phyloP scores from a whole-genome alignment of 2,329 filamentous ascomycete genomes.

The Aspergillus sp. region DNA sequence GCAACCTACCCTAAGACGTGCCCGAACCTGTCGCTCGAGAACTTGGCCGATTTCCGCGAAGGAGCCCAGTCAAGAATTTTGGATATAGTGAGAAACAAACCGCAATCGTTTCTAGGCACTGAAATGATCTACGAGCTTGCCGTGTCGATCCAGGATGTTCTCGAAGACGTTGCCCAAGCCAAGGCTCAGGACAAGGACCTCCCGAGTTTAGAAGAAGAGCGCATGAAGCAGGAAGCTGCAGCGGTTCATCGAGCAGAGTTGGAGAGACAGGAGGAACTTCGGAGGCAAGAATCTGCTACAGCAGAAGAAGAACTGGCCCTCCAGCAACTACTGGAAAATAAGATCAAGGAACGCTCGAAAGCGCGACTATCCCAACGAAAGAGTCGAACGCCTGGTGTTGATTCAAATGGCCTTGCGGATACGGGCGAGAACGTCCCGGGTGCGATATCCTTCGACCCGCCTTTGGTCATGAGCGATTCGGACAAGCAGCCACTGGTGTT shows the following conservation, averaged over 20 bases:
- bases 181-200: slow-evolving; percentile 67
- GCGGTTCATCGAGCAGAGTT: slow-evolving; percentile 49
- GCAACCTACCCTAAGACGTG: slow-evolving; percentile 84
- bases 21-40: slow-evolving; percentile 62
- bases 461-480: slow-evolving; percentile 50
- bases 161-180: slow-evolving; percentile 77
- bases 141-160: slow-evolving; percentile 55
- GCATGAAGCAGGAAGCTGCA: slow-evolving; percentile 70
- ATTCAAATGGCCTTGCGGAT: slow-evolving; percentile 21
- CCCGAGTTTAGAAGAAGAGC: slow-evolving; percentile 81
- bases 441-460: slow-evolving; percentile 36
- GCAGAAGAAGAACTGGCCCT: slow-evolving; percentile 35
- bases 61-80: slow-evolving; percentile 64
- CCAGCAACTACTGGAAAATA: slow-evolving; percentile 32
- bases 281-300: slow-evolving; percentile 34
- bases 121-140: slow-evolving; percentile 60
- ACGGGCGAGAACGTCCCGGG: slow-evolving; percentile 27
- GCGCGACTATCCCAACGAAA: slow-evolving; percentile 32
- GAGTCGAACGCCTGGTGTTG: slow-evolving; percentile 28
- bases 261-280: slow-evolving; percentile 42
- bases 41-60: slow-evolving; percentile 57
- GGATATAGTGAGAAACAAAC: slow-evolving; percentile 59
- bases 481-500: slow-evolving; percentile 60
- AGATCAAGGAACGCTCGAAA: slow-evolving; percentile 32
- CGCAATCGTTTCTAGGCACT: slow-evolving; percentile 55